Percentiles rank a stretch among this genome's conserved stretches.
Conservation (phyloP, 768 basidiomycete species). For the Termitomyces sp. region DNA sequence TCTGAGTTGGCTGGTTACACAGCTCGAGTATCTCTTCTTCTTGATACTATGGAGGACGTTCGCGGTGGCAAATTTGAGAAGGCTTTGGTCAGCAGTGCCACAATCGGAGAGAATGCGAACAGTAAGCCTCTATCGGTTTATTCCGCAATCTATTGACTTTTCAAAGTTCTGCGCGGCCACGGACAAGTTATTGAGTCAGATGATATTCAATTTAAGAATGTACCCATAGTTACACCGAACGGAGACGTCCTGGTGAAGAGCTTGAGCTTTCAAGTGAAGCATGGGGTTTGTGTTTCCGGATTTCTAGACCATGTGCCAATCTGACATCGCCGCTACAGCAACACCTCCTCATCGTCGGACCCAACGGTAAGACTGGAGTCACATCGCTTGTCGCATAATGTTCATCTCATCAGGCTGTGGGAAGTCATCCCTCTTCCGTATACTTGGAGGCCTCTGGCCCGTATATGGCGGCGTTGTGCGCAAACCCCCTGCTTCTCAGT, state of each 20-base stretch:
- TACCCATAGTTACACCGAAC: slow-evolving; percentile 95
- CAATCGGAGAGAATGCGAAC: slow-evolving; percentile 66
- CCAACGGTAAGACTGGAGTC: slow-evolving; percentile 61
- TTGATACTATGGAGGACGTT: slow-evolving; percentile 90
- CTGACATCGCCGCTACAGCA: slow-evolving; percentile 44
- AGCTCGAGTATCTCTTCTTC: slow-evolving; percentile 79
- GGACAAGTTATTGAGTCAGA: slow-evolving; percentile 82
- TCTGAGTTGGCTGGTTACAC: slow-evolving; percentile 96
- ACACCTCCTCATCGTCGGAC: slow-evolving; percentile 91
- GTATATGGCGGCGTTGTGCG: slow-evolving; percentile 77
- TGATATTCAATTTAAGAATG: slow-evolving; percentile 88
- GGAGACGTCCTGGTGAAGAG: slow-evolving; percentile 86
- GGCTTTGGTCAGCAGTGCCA: slow-evolving; percentile 73
- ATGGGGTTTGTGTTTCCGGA: slow-evolving; percentile 52
- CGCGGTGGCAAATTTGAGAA: slow-evolving; percentile 85
- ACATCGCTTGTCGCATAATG: not conserved
- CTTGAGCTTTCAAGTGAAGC: slow-evolving; percentile 86
- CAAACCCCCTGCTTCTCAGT: slow-evolving; percentile 84
- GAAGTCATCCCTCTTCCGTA: slow-evolving; percentile 92
- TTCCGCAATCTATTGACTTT: not conserved
- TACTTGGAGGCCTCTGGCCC: slow-evolving; percentile 95
- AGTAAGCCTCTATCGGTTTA: slow-evolving; percentile 43
- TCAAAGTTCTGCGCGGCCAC: slow-evolving; percentile 68
- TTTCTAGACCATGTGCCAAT: not conserved
- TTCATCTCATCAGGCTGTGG: slow-evolving; percentile 56